Evolutionary conservation across 208 protist genomes (phyloP), one percentile per base, ranked within the genome.

Genomic region (Phytomonas sp.): DNA sequence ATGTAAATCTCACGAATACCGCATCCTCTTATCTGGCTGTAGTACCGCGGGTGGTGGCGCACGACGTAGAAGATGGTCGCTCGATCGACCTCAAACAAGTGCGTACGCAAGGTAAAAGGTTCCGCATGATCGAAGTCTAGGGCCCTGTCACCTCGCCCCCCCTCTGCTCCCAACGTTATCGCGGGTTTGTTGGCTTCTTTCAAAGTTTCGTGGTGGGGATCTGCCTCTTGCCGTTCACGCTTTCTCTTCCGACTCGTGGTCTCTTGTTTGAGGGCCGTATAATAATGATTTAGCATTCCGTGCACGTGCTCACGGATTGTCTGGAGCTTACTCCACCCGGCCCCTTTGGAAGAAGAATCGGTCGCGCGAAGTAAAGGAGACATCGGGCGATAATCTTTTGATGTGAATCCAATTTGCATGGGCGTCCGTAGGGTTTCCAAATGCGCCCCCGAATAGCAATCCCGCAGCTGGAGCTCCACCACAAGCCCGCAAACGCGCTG

Each of bases 41-140:
- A 81, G 67, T 87, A 92, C 31, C 84, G 78, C 16, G 84, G 84
- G 69, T 92, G 87, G 65, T 92, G 87, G 12, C 82, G 79, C 65
- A 89, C 56, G 0, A 92, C 83, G 63, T 80, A 87, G 29, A 83
- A 67, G 12, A 77, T 67, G 2, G 81, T 73, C 0, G 73, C 74
- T 7, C 72, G 77, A 69, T 92, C 87, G 19, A 83, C 66, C 0
- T 81, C 66, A 63, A 79, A 89, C 33, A 92, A 63, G 32, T 67
- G 75, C 26, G 87, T 89, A 12, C 77, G 73, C 31, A 62, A 29
- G 14, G 49, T 6, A 4, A 60, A 60, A 8, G 23, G 26, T 36
- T 30, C 14, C 65, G 65, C 36, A 0, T 30, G 30, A 32, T 37
- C 34, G 34, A 37, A 37, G 34, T 3, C 34, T 37, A 37, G 34